phyloP scores from a whole-genome alignment of 2,329 filamentous ascomycete species.

The Scedosporium boydii region DNA sequence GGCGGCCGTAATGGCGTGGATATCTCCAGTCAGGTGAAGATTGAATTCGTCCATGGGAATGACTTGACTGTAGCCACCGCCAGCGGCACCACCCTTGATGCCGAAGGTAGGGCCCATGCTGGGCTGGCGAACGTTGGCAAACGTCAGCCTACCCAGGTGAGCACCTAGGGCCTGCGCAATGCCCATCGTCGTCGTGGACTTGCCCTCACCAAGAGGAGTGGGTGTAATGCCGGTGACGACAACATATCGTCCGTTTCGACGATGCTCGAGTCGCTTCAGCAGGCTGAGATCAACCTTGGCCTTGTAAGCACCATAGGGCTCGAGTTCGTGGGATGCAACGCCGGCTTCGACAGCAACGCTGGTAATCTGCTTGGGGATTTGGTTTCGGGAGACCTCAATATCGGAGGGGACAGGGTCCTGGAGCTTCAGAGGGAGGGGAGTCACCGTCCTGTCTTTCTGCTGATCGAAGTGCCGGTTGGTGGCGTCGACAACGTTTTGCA shows the following conservation, averaged over 20 bases:
- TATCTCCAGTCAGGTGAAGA: slow-evolving; percentile 92
- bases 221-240: slow-evolving; percentile 94
- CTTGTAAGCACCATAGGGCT: slow-evolving; percentile 92
- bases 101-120: slow-evolving; percentile 97
- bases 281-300: slow-evolving; percentile 84
- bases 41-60: slow-evolving; percentile 99
- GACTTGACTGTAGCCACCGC: slow-evolving; percentile 96
- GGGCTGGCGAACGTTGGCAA: slow-evolving; percentile 94
- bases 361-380: slow-evolving; percentile 87
- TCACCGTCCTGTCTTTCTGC: slow-evolving; percentile 70
- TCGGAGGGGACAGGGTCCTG: slow-evolving; percentile 83
- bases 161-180: slow-evolving; percentile 86
- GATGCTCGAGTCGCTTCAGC: slow-evolving; percentile 75
- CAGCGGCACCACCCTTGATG: slow-evolving; percentile 96
- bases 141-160: slow-evolving; percentile 77
- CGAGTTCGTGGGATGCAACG: slow-evolving; percentile 78
- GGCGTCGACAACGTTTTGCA: slow-evolving; percentile 89
- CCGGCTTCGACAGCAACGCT: slow-evolving; percentile 77
- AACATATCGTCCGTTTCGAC: slow-evolving; percentile 81
- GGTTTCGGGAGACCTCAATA: slow-evolving; percentile 81
- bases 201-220: slow-evolving; percentile 92
- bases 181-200: slow-evolving; percentile 96
- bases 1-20: slow-evolving; percentile 91
- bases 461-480: slow-evolving; percentile 73
- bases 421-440: slow-evolving; percentile 75